Base-by-base conservation (phyloP, 1,284 basidiomycete species). In the Boletus hoseneyae region DNA sequence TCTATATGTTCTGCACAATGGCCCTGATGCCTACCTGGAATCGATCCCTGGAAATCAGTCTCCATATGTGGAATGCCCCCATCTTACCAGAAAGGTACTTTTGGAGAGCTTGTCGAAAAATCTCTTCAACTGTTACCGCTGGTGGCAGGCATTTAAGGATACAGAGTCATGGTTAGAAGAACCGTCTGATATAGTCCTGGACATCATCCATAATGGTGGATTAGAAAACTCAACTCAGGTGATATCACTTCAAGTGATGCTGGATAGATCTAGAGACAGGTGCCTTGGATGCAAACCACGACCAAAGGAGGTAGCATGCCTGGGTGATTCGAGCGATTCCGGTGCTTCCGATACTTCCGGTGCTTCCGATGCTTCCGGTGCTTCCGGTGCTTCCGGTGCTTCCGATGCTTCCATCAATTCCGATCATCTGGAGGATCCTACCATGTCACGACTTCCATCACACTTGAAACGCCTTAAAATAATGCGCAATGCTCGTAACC, bases 241-340 rank as follows among this genome's bases (percentile, higher is more conserved):
- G 0, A 44, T 6, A 29, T 29, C 27, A 11, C 27, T 29, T 11
- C 8, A 29, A 4, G 41, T 53, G 0, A 47, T 53, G 23, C 21
- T 53, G 10, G 6, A 29, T 8, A 46, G 51, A 46, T 50, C 48
- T 2, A 25, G 30, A 8, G 51, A 53, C 27, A 50, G 48, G 10
- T 51, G 51, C 16, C 3, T n/a, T 10, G 27, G 42, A 25, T 53
- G 48, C 32, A 33, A 29, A 15, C 25, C 16, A 34, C 18, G 25
- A 29, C 13, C 46, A 3, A 16, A 16, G 16, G 36, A 51, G 19
- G 41, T 37, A 0, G n/a, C 35, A 0, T 19, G 35, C 18, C 41
- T 48, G 21, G 21, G 21, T 9, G 15, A 4, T 36, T 36, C 43
- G 11, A 9, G 11, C 8, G 27, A 7, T 29, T 29, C 27, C 27